Evolutionary conservation across 768 basidiomycete genomes (phyloP).

Genomic region (Mycena indigotica): DNA sequence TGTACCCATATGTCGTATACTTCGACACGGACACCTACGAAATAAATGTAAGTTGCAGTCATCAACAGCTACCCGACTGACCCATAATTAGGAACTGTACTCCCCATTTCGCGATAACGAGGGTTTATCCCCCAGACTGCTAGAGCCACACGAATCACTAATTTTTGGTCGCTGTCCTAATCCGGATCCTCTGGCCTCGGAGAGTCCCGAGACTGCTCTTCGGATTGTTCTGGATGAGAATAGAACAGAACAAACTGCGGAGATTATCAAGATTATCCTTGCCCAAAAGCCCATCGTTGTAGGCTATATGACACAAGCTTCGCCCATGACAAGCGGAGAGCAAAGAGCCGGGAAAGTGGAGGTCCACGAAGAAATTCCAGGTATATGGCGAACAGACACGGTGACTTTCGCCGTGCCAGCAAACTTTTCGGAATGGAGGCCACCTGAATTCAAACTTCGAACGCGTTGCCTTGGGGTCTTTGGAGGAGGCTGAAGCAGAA

Average conservation of each 20-base stretch:
- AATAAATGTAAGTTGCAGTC: not conserved
- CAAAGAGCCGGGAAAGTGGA: not conserved
- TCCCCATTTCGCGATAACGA: not conserved
- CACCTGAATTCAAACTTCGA: too few species aligned
- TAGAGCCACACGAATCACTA: not conserved
- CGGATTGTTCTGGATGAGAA: not conserved
- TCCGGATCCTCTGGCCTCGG: not conserved
- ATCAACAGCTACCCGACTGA: too few species aligned
- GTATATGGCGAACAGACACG: not conserved
- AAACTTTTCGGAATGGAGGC: too few species aligned
- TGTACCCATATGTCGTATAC: not conserved
- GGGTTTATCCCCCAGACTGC: not conserved
- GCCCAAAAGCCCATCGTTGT: not conserved
- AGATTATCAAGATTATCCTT: not conserved
- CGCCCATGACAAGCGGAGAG: not conserved
- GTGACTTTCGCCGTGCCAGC: not conserved
- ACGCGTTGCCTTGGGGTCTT: too few species aligned
- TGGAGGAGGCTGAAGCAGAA: too few species aligned
- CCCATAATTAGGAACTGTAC: not conserved
- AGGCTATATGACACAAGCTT: not conserved
- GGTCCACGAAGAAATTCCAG: not conserved
- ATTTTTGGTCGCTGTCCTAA: too few species aligned
- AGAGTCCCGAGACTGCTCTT: not conserved
- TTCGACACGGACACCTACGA: not conserved
- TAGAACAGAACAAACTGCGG: not conserved